phyloP scores from a whole-genome alignment of 257 asterid species.

The Capsicum pubescens region DNA sequence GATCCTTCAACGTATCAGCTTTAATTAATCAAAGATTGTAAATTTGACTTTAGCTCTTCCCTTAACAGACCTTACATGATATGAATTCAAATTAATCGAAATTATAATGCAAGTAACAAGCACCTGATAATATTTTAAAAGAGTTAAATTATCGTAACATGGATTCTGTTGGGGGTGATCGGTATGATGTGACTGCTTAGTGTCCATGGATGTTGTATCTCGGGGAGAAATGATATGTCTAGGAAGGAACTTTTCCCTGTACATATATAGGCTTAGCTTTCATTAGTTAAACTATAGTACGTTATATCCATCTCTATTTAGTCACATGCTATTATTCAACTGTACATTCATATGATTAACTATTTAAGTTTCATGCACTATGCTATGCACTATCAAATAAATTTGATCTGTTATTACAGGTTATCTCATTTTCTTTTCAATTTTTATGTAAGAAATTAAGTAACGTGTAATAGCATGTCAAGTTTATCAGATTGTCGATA shows the following conservation, averaged over 20 bases:
- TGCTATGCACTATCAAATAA: too few species aligned
- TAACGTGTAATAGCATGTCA: too few species aligned
- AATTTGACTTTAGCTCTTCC: neutral
- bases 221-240: neutral
- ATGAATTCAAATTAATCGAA: neutral
- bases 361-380: too few species aligned
- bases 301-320: neutral
- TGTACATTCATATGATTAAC: too few species aligned
- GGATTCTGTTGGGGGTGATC: neutral
- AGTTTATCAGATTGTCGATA: too few species aligned
- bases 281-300: neutral
- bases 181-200: neutral
- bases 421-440: too few species aligned
- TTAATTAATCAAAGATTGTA: neutral
- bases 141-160: neutral
- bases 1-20: neutral
- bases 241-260: neutral
- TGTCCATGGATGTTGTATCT: neutral
- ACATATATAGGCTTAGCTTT: neutral
- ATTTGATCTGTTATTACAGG: too few species aligned
- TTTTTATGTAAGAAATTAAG: too few species aligned
- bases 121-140: too few species aligned
- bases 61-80: neutral
- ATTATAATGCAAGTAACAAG: neutral
- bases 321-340: neutral